Base-by-base conservation (phyloP, 78 protist species). In the Cavenderia fasciculata region DNA sequence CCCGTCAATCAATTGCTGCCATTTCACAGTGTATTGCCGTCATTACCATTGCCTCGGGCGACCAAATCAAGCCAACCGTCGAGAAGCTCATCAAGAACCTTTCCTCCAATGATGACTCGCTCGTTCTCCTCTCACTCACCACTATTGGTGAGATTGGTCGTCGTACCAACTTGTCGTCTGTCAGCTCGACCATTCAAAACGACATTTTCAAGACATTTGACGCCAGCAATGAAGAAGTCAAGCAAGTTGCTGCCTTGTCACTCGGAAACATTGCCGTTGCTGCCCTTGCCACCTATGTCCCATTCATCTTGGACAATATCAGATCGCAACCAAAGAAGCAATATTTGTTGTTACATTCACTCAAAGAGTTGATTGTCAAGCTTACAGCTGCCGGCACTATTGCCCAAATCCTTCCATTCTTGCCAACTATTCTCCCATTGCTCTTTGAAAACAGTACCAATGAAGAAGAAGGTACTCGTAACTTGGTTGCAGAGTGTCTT, bases 381-480 rank as follows among this genome's bases (percentile, higher is more conserved):
- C 44, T 74, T 0, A 70, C 85, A 23, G 47, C n/a, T 12, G 57
- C 59, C 38, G 21, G 25, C 43, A 38, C 33, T 12, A 74, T 74
- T 23, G 29, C 70, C 41, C 25, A 73, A 14, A 59, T 78, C 71
- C 31, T 46, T 29, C 93, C 95, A 57, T 69, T 36, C 59, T 47
- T 94, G 12, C 70, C 40, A 41, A 29, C 19, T 6, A 46, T 95
- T 18, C 59, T 95, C 3, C 84, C 79, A 40, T 18, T 92, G 2
- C 79, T 97, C 27, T 79, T 92, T 44, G 94, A 59, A 0, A 59
- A 94, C 25, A 73, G 94, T 38, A 97, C 86, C 43, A 16, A 33
- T 31, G 86, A 66, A 46, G 98, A 97, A 38, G 99, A 97, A 43
- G 98, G 98, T 59, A 94, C 92, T n/a, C 95, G 97, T 73, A 96